Conservation (phyloP, 1,284 basidiomycete species). For the Neolentinus lepideus region DNA sequence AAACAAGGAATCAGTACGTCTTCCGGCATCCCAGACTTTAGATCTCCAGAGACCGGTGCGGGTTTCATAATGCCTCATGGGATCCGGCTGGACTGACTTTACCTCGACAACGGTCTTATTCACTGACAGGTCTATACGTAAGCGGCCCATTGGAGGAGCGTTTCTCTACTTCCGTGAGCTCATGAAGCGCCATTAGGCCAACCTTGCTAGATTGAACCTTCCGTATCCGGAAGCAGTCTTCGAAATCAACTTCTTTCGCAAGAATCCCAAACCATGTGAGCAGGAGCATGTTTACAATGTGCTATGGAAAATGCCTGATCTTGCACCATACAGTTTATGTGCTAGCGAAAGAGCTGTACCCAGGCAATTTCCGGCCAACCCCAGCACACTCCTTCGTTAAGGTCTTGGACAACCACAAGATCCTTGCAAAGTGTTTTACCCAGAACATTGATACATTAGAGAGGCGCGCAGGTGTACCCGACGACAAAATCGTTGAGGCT, state of each 20-base stretch:
- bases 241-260: conserved; percentile 67
- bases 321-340: conserved; percentile 60
- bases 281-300: conserved; percentile 1
- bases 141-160: conserved; percentile 13
- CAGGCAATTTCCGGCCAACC: conserved; percentile 82
- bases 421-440: conserved; percentile 76
- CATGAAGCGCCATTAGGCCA: conserved; percentile 41
- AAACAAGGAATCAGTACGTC: conserved; percentile 64
- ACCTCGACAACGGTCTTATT: neutral
- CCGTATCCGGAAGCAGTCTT: conserved; percentile 81
- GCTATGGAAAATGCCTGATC: neutral
- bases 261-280: conserved; percentile 69
- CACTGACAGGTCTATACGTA: conserved; percentile 49
- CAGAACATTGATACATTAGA: conserved; percentile 95
- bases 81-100: neutral
- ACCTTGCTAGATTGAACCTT: conserved; percentile 64
- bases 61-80: conserved; percentile 1
- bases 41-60: conserved; percentile 69
- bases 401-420: conserved; percentile 57
- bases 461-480: conserved; percentile 74
- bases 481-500: conserved; percentile 80
- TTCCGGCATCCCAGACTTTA: conserved; percentile 77
- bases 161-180: neutral
- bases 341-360: conserved; percentile 87
- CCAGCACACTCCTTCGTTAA: conserved; percentile 87